Evolutionary conservation across 2,329 filamentous ascomycete genomes (phyloP).

Genomic region (Sphaerulina musiva): DNA sequence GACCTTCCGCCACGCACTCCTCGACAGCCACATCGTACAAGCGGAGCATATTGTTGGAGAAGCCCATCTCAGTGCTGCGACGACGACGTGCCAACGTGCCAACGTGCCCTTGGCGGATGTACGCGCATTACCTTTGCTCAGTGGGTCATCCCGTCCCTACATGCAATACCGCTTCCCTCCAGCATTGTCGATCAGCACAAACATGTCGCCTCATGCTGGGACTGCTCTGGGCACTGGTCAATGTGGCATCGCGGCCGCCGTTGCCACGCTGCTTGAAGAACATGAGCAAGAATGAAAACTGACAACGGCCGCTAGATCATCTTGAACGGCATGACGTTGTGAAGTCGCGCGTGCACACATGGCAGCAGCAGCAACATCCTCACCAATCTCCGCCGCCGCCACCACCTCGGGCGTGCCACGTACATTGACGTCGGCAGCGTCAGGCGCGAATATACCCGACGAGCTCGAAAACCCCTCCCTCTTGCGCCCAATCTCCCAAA

Average conservation of each 20-base stretch:
- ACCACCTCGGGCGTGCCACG: slow-evolving; percentile 35
- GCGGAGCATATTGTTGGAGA: not conserved
- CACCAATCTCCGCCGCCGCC: slow-evolving; percentile 33
- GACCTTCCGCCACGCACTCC: not conserved
- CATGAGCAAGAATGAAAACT: not conserved
- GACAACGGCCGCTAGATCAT: not conserved
- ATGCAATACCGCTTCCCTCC: not conserved
- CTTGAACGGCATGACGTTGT: slow-evolving; percentile 4
- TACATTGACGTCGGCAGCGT: slow-evolving; percentile 36
- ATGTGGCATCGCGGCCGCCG: not conserved
- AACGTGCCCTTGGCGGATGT: not conserved
- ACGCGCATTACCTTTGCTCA: not conserved
- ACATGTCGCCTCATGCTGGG: not conserved
- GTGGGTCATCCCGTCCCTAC: not conserved
- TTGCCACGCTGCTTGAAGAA: not conserved
- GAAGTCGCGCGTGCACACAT: slow-evolving; percentile 27
- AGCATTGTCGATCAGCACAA: not conserved
- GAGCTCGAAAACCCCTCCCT: slow-evolving; percentile 22
- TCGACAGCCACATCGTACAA: not conserved
- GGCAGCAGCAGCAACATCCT: slow-evolving; percentile 42
- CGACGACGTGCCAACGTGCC: not conserved
- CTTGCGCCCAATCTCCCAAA: slow-evolving; percentile 24
- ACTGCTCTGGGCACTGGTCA: not conserved
- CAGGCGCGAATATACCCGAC: slow-evolving; percentile 15
- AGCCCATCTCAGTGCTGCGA: not conserved